These are phyloP conservation scores for Cercospora janseana DNA, from an alignment of 2,329 filamentous ascomycete species.

Conservation along the genomic window DNA sequence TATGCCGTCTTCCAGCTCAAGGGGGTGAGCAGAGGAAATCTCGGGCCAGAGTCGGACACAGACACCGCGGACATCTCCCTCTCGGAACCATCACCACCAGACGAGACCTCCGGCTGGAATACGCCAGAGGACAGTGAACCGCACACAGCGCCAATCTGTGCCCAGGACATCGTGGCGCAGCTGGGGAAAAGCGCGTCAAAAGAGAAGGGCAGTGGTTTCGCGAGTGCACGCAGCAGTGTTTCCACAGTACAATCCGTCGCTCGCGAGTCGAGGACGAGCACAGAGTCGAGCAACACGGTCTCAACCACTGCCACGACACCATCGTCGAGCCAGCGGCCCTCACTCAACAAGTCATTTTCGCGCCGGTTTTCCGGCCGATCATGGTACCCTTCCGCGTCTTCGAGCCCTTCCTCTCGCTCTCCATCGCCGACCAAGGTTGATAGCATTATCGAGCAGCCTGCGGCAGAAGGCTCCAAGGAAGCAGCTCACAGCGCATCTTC, in stretches of 20 bases:
- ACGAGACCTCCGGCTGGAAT: conserved; percentile 46
- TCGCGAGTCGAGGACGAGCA: conserved; percentile 26
- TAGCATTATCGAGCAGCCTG: conserved; percentile 13
- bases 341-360: conserved; percentile 30
- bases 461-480: conserved; percentile 10
- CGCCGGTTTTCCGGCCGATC: conserved; percentile 31
- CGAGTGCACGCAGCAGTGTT: conserved; percentile 28
- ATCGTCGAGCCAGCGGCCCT: conserved; percentile 25
- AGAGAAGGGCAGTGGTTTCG: conserved; percentile 16
- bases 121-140: conserved; percentile 43
- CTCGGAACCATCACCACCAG: conserved; percentile 36
- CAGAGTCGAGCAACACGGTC: conserved; percentile 27
- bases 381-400: conserved; percentile 31
- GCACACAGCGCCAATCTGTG: conserved; percentile 29
- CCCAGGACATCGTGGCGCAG: conserved; percentile 34
- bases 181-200: conserved; percentile 32
- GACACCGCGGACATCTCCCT: conserved; percentile 35
- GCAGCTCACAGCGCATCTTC: not conserved
- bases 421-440: conserved; percentile 35
- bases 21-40: conserved; percentile 32
- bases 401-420: conserved; percentile 34
- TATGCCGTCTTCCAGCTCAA: conserved; percentile 43
- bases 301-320: conserved; percentile 29
- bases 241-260: conserved; percentile 23
- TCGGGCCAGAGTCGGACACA: conserved; percentile 15